Percentiles rank a stretch among this genome's conserved stretches.
These are phyloP conservation scores for Lactarius hengduanensis DNA, from an alignment of 768 basidiomycete species.

Conservation along the genomic window DNA sequence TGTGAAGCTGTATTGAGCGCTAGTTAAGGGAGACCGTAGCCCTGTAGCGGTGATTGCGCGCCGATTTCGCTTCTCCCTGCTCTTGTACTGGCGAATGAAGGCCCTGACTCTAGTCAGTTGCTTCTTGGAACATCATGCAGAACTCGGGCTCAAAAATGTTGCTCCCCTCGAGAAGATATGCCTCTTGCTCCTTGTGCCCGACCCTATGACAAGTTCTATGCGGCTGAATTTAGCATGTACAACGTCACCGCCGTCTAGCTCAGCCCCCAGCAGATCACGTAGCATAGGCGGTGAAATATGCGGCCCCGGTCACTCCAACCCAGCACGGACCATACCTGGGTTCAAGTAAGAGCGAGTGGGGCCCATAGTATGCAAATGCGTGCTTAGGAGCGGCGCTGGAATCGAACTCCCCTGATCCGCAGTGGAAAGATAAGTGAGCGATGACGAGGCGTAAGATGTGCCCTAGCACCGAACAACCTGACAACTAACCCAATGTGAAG, in stretches of 20 bases:
- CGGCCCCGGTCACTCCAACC: not conserved
- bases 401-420: not conserved
- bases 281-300: no score
- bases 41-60: not conserved
- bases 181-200: not conserved
- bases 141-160: not conserved
- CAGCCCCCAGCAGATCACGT: not conserved
- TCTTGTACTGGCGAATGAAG: not conserved
- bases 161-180: not conserved
- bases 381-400: not conserved
- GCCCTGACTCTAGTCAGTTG: no score
- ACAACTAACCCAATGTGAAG: constrained; percentile 1
- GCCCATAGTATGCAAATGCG: not conserved
- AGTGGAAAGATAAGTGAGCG: not conserved
- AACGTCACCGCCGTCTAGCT: not conserved
- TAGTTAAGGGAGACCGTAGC: not conserved
- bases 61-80: not conserved
- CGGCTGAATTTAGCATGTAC: not conserved
- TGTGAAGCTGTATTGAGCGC: constrained; percentile 8
- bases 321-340: not conserved
- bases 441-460: not conserved
- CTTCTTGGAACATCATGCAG: not conserved
- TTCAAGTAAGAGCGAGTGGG: not conserved
- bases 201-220: constrained; percentile 1
- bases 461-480: not conserved